Evolutionary conservation across 176 grass and related monocot species (phyloP).

Genomic region (Paspalum notatum): DNA sequence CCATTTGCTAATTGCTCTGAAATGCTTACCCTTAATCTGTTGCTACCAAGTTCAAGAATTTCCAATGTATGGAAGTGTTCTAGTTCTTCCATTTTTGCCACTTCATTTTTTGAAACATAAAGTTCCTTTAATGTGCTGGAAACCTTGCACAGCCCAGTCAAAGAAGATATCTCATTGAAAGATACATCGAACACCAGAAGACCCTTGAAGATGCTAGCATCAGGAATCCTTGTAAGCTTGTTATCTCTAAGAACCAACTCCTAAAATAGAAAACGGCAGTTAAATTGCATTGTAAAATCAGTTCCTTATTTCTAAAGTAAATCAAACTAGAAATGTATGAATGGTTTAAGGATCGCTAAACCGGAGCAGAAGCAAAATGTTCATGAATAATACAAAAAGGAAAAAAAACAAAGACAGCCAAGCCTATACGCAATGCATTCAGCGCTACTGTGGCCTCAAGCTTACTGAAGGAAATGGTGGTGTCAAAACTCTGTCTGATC

Average conservation of each 20-base stretch:
- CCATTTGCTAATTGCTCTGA: not conserved
- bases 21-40: conserved; percentile 80
- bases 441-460: not conserved
- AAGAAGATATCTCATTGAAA: conserved; percentile 95
- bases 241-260: conserved; percentile 94
- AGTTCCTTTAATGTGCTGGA: conserved; percentile 80
- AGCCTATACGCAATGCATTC: not conserved
- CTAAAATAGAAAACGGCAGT: conserved; percentile 52
- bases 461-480: conserved; percentile 3
- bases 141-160: conserved; percentile 75
- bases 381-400: conserved; percentile 16
- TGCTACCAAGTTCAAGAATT: conserved; percentile 99
- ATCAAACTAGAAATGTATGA: conserved; percentile 10
- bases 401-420: not conserved
- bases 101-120: conserved; percentile 98
- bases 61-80: conserved; percentile 74
- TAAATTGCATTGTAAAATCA: conserved; percentile 5
- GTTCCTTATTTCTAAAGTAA: not conserved
- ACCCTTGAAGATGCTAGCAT: conserved; percentile 78
- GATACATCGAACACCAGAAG: conserved; percentile 96
- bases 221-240: conserved; percentile 76
- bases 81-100: conserved; percentile 85
- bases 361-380: not conserved
- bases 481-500: not conserved
- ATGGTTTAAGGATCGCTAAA: not conserved